Evolutionary conservation across 306 rosid genomes (phyloP).

Genomic region (Erythrophleum fordii): DNA sequence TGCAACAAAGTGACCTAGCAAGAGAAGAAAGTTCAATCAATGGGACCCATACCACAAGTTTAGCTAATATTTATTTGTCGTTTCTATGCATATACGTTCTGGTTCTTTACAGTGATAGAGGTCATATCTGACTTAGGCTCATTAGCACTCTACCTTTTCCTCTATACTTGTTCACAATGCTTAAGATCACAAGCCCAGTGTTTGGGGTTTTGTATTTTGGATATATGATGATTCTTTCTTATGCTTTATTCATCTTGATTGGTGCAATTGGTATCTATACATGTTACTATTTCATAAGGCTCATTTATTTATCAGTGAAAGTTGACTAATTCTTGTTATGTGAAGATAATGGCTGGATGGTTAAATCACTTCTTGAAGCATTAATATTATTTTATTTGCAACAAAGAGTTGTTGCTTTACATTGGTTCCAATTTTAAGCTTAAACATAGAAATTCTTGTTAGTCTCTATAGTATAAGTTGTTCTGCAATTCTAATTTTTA

Average conservation of each 20-base stretch:
- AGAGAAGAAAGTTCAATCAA: no score
- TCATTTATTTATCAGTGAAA: slow-evolving; percentile 88
- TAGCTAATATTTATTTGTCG: no score
- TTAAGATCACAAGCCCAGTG: slow-evolving; percentile 81
- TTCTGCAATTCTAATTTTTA: slow-evolving; percentile 35
- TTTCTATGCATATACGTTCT: no score
- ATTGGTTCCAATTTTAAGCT: slow-evolving; percentile 50
- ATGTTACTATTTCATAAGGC: slow-evolving; percentile 83
- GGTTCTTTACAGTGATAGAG: no score
- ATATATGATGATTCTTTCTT: slow-evolving; percentile 84
- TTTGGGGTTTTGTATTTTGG: slow-evolving; percentile 87
- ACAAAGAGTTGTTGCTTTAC: slow-evolving; percentile 14
- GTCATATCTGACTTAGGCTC: slow-evolving; percentile 86
- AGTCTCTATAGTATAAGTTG: slow-evolving; percentile 40
- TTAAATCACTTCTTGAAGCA: slow-evolving; percentile 31
- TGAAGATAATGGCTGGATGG: slow-evolving; percentile 27
- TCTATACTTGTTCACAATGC: slow-evolving; percentile 89
- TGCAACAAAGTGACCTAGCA: no score
- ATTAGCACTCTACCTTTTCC: slow-evolving; percentile 85
- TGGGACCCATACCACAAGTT: no score
- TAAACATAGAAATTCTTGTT: slow-evolving; percentile 42
- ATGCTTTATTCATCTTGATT: slow-evolving; percentile 76
- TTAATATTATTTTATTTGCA: slow-evolving; percentile 8
- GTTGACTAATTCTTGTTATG: slow-evolving; percentile 54
- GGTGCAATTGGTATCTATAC: slow-evolving; percentile 92